These are phyloP conservation scores for Fusarium vanettenii DNA, from an alignment of 2,329 filamentous ascomycete species.

Conservation along the genomic window DNA sequence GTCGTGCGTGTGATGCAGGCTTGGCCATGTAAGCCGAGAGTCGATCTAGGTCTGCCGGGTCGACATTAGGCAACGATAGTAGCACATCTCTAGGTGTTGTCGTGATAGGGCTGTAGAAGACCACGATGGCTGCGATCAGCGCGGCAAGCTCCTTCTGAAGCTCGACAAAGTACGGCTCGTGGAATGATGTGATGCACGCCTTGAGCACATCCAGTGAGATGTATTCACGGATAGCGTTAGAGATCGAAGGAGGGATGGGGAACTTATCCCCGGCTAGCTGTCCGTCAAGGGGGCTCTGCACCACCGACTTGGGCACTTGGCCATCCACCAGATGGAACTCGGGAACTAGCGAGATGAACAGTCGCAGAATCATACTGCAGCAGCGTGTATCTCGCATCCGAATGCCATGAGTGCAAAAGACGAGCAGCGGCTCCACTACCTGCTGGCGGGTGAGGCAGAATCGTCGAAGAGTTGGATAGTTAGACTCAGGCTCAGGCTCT, in stretches of 20 bases:
- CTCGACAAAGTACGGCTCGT: slow-evolving; percentile 97
- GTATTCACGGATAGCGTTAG: slow-evolving; percentile 83
- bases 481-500: slow-evolving; percentile 50
- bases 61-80: slow-evolving; percentile 83
- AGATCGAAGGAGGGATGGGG: slow-evolving; percentile 64
- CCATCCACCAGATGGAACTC: slow-evolving; percentile 75
- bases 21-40: slow-evolving; percentile 71
- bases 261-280: slow-evolving; percentile 51
- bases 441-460: slow-evolving; percentile 84
- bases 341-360: slow-evolving; percentile 86
- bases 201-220: slow-evolving; percentile 90
- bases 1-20: slow-evolving; percentile 71
- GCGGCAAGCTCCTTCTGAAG: slow-evolving; percentile 91
- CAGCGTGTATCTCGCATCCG: slow-evolving; percentile 90
- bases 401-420: slow-evolving; percentile 92
- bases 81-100: slow-evolving; percentile 80
- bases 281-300: slow-evolving; percentile 42
- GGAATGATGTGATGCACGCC: slow-evolving; percentile 88
- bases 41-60: slow-evolving; percentile 72
- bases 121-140: slow-evolving; percentile 86
- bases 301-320: slow-evolving; percentile 40
- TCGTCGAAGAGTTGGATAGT: slow-evolving; percentile 73
- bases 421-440: slow-evolving; percentile 87
- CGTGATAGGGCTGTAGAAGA: slow-evolving; percentile 77
- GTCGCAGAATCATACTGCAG: slow-evolving; percentile 84